Evolutionary conservation across 768 basidiomycete genomes (phyloP).

Genomic region (Chalciporus sphaerocephalus): DNA sequence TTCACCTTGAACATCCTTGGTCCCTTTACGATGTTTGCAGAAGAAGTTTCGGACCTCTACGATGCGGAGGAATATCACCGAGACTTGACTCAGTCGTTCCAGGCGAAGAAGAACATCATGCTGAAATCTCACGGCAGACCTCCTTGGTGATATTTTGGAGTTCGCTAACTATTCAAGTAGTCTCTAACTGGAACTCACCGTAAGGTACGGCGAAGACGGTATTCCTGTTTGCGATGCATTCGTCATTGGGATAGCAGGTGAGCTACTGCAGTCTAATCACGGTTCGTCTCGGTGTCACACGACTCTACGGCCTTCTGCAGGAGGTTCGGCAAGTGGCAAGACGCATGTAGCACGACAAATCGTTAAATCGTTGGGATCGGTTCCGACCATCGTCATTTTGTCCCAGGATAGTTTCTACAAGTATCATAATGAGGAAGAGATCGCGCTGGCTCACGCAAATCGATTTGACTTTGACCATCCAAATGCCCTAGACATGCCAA

Average conservation of each 20-base stretch:
- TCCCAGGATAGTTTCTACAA: conserved; percentile 98
- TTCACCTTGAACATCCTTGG: background rate
- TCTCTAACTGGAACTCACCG: conserved; percentile 12
- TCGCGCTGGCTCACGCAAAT: conserved; percentile 77
- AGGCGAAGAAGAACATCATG: conserved; percentile 64
- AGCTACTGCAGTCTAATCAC: conserved; percentile 15
- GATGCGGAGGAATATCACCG: conserved; percentile 18
- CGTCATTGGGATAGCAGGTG: conserved; percentile 81
- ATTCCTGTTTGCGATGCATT: conserved; percentile 68
- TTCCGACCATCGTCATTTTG: conserved; percentile 85
- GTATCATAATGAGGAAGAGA: conserved; percentile 70
- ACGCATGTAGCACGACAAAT: conserved; percentile 85
- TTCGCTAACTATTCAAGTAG: conserved; percentile 3
- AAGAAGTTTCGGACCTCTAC: conserved; percentile 22
- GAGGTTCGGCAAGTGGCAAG: conserved; percentile 88
- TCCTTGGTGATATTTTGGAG: conserved; percentile 55
- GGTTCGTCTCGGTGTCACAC: background rate
- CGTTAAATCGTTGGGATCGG: conserved; percentile 72
- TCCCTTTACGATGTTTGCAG: conserved; percentile 22
- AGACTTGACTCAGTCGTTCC: conserved; percentile 19
- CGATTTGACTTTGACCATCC: conserved; percentile 88
- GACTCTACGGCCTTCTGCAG: conserved; percentile 37
- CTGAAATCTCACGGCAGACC: conserved; percentile 82
- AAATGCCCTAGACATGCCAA: conserved; percentile 83
- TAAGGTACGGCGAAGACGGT: conserved; percentile 78